Evolutionary conservation across 1,284 basidiomycete species (phyloP).

Genomic region (Anthracocystis setariae): DNA sequence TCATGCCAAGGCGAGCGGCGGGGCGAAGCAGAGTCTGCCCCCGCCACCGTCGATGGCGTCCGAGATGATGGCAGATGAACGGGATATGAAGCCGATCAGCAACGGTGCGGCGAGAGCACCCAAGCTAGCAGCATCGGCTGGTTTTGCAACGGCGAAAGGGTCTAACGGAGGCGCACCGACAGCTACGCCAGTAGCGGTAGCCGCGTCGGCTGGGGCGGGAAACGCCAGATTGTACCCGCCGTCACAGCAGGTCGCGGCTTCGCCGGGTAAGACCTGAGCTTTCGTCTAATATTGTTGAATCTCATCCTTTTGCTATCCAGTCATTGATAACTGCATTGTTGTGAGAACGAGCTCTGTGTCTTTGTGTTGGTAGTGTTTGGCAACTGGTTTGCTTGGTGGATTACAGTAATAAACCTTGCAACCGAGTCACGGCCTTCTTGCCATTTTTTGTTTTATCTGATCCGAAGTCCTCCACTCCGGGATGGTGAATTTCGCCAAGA

Average conservation of each 20-base stretch:
- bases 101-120: constrained; percentile 20
- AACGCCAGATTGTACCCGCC: constrained; percentile 34
- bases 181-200: constrained; percentile 34
- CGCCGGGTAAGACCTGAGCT: constrained; percentile 2
- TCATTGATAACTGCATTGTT: too few relatives aligned
- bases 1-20: constrained; percentile 5
- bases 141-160: neutral
- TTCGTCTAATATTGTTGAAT: neutral
- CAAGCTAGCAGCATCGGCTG: neutral
- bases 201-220: constrained; percentile 19
- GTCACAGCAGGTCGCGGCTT: constrained; percentile 1
- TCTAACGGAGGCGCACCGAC: constrained; percentile 3
- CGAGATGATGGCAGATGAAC: constrained; percentile 10
- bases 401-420: too few relatives aligned
- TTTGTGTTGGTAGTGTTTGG: too few relatives aligned
- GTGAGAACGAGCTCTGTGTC: too few relatives aligned
- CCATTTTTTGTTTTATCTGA: too few relatives aligned
- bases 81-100: constrained; percentile 15
- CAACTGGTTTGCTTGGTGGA: neutral
- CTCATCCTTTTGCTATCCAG: neutral
- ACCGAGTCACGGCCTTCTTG: too few relatives aligned
- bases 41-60: constrained; percentile 31
- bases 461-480: neutral
- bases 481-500: constrained; percentile 6
- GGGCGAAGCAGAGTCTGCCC: constrained; percentile 24